These are phyloP conservation scores for Pisolithus orientalis DNA, from an alignment of 768 basidiomycete genomes.

Conservation along the genomic window DNA sequence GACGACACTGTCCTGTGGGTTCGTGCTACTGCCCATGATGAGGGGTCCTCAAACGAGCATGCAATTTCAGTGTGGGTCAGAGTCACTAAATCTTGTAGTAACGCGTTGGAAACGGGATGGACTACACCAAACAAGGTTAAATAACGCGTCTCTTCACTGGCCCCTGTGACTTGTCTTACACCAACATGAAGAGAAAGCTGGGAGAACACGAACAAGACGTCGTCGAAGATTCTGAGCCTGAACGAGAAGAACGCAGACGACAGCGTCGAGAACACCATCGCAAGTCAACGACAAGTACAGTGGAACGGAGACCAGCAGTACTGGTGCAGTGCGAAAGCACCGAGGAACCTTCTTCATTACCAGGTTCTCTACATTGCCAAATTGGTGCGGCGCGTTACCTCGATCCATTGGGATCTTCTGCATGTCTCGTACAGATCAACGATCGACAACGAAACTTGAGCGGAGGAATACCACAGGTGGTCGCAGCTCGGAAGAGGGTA, in stretches of 20 bases:
- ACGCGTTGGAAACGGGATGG: slow-evolving; percentile 3
- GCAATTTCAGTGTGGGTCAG: too few species aligned
- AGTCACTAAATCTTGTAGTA: background rate
- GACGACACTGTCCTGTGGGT: slow-evolving; percentile 30
- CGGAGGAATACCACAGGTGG: too few species aligned
- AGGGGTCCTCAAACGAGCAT: background rate
- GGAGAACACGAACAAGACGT: slow-evolving; percentile 28
- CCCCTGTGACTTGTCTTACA: background rate
- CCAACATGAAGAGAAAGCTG: background rate
- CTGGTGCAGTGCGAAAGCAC: too few species aligned
- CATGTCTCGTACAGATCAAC: too few species aligned
- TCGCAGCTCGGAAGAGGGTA: too few species aligned
- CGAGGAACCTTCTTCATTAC: too few species aligned
- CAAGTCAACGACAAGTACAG: background rate
- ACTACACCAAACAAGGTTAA: slow-evolving; percentile 27
- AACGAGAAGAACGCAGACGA: slow-evolving; percentile 40
- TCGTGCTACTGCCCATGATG: slow-evolving; percentile 16
- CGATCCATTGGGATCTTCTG: too few species aligned
- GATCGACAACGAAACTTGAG: too few species aligned
- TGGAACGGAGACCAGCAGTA: background rate
- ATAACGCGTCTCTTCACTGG: slow-evolving; percentile 38
- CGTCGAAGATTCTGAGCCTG: slow-evolving; percentile 70
- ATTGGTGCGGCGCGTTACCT: too few species aligned
- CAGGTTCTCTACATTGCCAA: background rate
- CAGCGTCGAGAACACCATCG: background rate